A percentile compares a stretch with the other conserved stretches of the same genome.
phyloP scores from a whole-genome alignment of 345 rosid genomes.

The Carallia brachiata region DNA sequence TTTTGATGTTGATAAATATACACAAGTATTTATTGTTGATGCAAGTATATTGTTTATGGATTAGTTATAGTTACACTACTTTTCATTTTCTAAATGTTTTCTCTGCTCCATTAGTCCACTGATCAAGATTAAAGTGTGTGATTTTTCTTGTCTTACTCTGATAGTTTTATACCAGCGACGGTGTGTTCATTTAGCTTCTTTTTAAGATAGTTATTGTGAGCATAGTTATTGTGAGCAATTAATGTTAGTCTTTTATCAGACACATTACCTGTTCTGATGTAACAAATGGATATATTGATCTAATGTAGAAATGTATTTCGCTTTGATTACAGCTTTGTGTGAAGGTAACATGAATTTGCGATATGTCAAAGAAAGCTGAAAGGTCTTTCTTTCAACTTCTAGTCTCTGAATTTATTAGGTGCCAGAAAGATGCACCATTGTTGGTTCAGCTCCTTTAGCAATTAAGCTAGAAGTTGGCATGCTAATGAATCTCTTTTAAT shows the following conservation, averaged over 20 bases:
- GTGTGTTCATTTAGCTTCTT: neutral
- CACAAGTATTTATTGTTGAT: too few relatives aligned
- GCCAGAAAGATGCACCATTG: too few relatives aligned
- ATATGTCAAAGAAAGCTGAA: too few relatives aligned
- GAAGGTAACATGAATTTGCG: too few relatives aligned
- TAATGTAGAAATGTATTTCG: too few relatives aligned
- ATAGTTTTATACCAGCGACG: neutral
- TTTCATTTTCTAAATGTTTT: neutral
- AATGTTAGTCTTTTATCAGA: neutral
- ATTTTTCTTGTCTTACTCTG: neutral
- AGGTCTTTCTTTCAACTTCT: too few relatives aligned
- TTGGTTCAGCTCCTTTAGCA: neutral
- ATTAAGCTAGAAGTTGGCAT: neutral
- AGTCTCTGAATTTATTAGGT: too few relatives aligned
- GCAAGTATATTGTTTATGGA: too few relatives aligned
- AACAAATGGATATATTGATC: too few relatives aligned
- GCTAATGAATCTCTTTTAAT: neutral
- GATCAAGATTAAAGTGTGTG: neutral
- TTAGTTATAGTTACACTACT: too few relatives aligned
- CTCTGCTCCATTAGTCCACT: neutral
- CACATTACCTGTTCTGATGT: neutral
- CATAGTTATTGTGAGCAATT: neutral
- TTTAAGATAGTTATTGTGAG: neutral
- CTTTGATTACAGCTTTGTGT: neutral
- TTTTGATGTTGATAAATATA: neutral